Evolutionary conservation across 2,329 filamentous ascomycete genomes (phyloP).

Genomic region (Verticillium nubilum): DNA sequence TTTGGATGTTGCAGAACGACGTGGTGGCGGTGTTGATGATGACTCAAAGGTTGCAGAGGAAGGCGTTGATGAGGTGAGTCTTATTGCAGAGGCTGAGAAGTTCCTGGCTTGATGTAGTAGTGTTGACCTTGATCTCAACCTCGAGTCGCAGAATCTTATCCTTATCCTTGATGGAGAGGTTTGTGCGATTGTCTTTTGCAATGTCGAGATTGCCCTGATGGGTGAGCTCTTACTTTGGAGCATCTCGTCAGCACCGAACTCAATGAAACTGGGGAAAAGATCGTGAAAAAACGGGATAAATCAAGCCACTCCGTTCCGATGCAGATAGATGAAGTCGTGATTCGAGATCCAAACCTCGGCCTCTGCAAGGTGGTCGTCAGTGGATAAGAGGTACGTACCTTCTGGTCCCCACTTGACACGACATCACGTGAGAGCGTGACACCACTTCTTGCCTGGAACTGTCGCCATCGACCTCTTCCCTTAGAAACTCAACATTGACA

Average conservation of each 20-base stretch:
- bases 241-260: neutral
- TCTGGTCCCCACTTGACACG: no score
- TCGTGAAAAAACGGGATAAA: no score
- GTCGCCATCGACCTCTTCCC: no score
- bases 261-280: neutral
- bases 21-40: neutral
- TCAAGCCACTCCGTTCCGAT: no score
- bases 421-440: no score
- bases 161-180: neutral
- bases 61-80: neutral
- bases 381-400: no score
- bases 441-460: no score
- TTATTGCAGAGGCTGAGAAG: neutral
- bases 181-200: neutral
- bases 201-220: neutral
- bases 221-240: neutral
- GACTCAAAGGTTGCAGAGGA: neutral
- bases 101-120: neutral
- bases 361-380: no score
- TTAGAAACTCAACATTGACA: no score
- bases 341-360: no score
- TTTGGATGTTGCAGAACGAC: slow-evolving; percentile 11
- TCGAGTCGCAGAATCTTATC: neutral
- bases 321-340: no score
- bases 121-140: neutral